Evolutionary conservation across 805 yeast species (phyloP).

Genomic region (Kuraishia capsulata): DNA sequence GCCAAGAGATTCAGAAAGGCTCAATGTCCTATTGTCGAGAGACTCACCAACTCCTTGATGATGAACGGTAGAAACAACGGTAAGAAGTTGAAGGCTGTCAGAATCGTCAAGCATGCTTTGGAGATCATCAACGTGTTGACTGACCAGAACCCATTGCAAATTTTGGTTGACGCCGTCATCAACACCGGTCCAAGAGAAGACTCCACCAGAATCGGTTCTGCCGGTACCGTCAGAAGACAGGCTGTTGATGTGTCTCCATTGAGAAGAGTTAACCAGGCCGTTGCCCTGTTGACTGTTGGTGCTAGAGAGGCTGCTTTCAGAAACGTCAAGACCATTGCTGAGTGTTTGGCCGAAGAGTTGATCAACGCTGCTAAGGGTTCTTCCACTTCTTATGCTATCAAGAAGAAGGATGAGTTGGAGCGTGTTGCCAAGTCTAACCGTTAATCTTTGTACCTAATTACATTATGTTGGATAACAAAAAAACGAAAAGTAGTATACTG

Average conservation of each 20-base stretch:
- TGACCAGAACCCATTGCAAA: constrained; percentile 99
- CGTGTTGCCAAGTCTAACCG: constrained; percentile 99
- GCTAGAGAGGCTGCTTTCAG: constrained; percentile 99
- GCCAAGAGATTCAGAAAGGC: constrained; percentile 99
- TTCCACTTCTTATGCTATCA: constrained; percentile 99
- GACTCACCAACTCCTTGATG: constrained; percentile 99
- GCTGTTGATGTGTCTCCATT: constrained; percentile 99
- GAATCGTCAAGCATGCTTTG: constrained; percentile 98
- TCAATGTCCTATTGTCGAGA: constrained; percentile 98
- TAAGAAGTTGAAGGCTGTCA: constrained; percentile 99
- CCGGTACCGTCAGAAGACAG: constrained; percentile 99
- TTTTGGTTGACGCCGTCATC: constrained; percentile 96
- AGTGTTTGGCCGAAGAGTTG: constrained; percentile 99
- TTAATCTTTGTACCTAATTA: constrained; percentile 39
- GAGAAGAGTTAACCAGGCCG: constrained; percentile 99
- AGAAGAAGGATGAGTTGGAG: constrained; percentile 99
- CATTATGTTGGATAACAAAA: constrained; percentile 1
- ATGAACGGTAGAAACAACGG: constrained; percentile 99
- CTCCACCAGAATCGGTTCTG: constrained; percentile 99
- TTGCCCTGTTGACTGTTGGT: constrained; percentile 96
- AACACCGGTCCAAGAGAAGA: constrained; percentile 99
- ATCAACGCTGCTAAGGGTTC: constrained; percentile 99
- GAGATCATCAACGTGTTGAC: constrained; percentile 96
- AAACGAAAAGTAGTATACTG: neutral
- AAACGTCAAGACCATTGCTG: constrained; percentile 99